Percentiles rank a stretch among this genome's conserved stretches.
phyloP scores from a whole-genome alignment of 2,329 filamentous ascomycete species.

The Cytospora piceae region DNA sequence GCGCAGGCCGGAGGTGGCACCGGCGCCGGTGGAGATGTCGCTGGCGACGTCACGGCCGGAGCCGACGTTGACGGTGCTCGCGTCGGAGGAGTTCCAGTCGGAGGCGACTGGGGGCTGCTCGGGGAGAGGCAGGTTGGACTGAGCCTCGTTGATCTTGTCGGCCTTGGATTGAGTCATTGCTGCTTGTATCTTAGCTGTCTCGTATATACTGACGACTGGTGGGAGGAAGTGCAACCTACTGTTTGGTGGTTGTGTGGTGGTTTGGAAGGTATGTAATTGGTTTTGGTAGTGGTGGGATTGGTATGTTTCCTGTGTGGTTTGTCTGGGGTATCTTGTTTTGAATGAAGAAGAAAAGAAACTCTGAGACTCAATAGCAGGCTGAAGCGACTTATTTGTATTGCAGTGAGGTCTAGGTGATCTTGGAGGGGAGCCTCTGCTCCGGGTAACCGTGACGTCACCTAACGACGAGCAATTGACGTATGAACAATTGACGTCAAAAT shows the following conservation, averaged over 20 bases:
- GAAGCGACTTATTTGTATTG: constrained; percentile 25
- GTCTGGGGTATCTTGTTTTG: background rate
- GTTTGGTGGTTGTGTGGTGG: constrained; percentile 9
- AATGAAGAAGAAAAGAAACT: constrained; percentile 1
- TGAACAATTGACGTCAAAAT: constrained; percentile 29
- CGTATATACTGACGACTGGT: background rate
- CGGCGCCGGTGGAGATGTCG: constrained; percentile 55
- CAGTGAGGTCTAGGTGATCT: background rate
- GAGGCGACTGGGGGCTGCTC: constrained; percentile 76
- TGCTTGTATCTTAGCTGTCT: constrained; percentile 11
- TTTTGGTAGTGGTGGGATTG: background rate
- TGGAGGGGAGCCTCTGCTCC: constrained; percentile 12
- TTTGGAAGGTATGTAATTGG: background rate
- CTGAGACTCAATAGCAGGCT: background rate
- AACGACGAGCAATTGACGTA: background rate
- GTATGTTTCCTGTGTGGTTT: constrained; percentile 1
- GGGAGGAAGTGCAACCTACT: constrained; percentile 12
- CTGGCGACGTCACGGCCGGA: constrained; percentile 58
- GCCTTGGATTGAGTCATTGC: constrained; percentile 56
- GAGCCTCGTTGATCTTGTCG: constrained; percentile 67
- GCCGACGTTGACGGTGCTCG: constrained; percentile 70
- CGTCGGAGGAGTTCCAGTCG: constrained; percentile 77
- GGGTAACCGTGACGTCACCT: constrained; percentile 23
- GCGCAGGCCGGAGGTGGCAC: constrained; percentile 56
- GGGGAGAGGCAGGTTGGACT: constrained; percentile 77